These are phyloP conservation scores for Pleurostoma richardsiae DNA, from an alignment of 2,329 filamentous ascomycete species.

Conservation along the genomic window DNA sequence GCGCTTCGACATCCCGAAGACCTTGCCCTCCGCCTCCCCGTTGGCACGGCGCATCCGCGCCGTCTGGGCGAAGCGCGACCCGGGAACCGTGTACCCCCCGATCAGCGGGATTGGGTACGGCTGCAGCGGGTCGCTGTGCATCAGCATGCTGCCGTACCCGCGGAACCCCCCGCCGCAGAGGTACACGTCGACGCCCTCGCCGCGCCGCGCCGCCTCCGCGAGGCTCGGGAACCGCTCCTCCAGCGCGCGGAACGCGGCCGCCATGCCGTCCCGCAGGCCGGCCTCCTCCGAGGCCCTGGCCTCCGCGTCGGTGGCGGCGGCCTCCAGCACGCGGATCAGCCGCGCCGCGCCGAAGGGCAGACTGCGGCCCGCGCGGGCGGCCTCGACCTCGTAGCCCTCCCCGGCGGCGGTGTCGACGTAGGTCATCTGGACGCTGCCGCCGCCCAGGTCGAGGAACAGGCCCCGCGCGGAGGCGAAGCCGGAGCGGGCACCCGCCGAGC, in stretches of 20 bases:
- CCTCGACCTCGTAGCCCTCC: constrained; percentile 42
- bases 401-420: constrained; percentile 45
- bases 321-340: constrained; percentile 44
- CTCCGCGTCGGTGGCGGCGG: constrained; percentile 27
- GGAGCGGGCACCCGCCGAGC: constrained; percentile 77
- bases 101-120: constrained; percentile 83
- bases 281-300: constrained; percentile 40
- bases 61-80: constrained; percentile 53
- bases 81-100: constrained; percentile 68
- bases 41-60: constrained; percentile 47
- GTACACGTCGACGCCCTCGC: constrained; percentile 63
- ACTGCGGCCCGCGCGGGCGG: constrained; percentile 50
- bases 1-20: constrained; percentile 76
- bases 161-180: constrained; percentile 87
- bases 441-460: constrained; percentile 82
- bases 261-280: constrained; percentile 54
- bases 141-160: constrained; percentile 85
- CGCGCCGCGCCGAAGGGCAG: constrained; percentile 58
- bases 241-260: constrained; percentile 52
- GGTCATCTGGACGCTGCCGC: constrained; percentile 63
- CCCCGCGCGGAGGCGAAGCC: constrained; percentile 65
- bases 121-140: constrained; percentile 66
- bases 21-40: constrained; percentile 44
- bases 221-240: constrained; percentile 47
- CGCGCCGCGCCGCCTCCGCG: constrained; percentile 30